Conservation (phyloP, 1,284 basidiomycete genomes). For the Gymnopus androsaceus region DNA sequence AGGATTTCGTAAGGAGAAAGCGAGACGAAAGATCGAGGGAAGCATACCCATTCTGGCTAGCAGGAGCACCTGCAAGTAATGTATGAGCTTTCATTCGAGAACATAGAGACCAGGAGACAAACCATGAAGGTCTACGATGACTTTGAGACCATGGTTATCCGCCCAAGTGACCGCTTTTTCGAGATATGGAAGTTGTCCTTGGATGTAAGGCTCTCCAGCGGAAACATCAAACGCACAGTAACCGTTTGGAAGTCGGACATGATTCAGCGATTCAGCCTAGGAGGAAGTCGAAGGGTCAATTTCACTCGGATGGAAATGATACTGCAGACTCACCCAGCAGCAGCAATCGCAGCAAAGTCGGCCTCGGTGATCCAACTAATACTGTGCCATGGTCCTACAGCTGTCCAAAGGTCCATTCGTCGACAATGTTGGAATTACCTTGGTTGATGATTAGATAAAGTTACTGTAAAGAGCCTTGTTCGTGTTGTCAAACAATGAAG, state of each 20-base stretch:
- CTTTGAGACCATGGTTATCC: conserved; percentile 70
- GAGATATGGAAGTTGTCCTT: conserved; percentile 79
- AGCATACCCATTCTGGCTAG: conserved; percentile 75
- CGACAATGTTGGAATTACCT: conserved; percentile 63
- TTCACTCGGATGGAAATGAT: neutral
- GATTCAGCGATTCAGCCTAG: too few relatives aligned
- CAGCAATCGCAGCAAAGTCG: conserved; percentile 74
- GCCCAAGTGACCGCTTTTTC: conserved; percentile 81
- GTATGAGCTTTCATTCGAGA: neutral
- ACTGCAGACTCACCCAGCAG: conserved; percentile 70
- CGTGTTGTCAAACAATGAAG: conserved; percentile 83
- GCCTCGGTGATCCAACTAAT: conserved; percentile 72
- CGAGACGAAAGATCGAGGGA: neutral
- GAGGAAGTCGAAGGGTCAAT: too few relatives aligned
- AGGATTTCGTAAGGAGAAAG: neutral
- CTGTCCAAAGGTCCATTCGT: conserved; percentile 86
- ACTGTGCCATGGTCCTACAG: conserved; percentile 71
- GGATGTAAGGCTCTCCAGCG: conserved; percentile 81
- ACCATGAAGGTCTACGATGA: conserved; percentile 85
- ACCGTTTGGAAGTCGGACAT: too few relatives aligned
- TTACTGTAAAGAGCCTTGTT: conserved; percentile 30
- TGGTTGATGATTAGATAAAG: neutral
- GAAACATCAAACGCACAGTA: conserved; percentile 88
- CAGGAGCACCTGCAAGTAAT: conserved; percentile 59
- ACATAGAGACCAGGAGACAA: conserved; percentile 9